Percentiles rank a stretch among this genome's conserved stretches.
Evolutionary conservation across 2,329 filamentous ascomycete species (phyloP).

Genomic region (Penicillium olsonii): DNA sequence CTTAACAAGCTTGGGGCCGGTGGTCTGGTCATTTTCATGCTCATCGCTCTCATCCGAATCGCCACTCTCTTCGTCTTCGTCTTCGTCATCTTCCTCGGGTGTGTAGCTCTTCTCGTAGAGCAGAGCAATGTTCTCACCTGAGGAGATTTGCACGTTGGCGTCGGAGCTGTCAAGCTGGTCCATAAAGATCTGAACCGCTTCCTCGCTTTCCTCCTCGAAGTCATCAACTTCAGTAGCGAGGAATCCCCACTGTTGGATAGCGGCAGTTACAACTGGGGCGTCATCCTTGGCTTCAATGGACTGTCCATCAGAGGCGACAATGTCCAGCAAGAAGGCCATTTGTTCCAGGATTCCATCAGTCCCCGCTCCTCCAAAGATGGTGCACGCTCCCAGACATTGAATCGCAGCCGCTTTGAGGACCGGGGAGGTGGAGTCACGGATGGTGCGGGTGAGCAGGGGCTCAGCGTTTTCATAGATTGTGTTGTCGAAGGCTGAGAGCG

Average conservation of each 20-base stretch:
- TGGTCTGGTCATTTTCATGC: conserved; percentile 42
- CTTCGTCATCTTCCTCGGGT: conserved; percentile 59
- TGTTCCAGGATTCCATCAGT: conserved; percentile 68
- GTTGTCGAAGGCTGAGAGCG: conserved; percentile 67
- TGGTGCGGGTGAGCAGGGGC: conserved; percentile 60
- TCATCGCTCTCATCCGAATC: conserved; percentile 44
- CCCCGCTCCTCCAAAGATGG: conserved; percentile 73
- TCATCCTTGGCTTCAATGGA: conserved; percentile 71
- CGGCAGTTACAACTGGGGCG: conserved; percentile 69
- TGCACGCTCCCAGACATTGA: conserved; percentile 70
- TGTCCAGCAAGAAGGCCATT: conserved; percentile 74
- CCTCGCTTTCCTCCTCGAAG: conserved; percentile 68
- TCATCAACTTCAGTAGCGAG: conserved; percentile 77
- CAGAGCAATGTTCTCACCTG: conserved; percentile 78
- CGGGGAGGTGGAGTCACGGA: conserved; percentile 67
- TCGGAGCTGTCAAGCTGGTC: conserved; percentile 81
- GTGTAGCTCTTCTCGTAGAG: conserved; percentile 74
- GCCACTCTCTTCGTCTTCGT: conserved; percentile 55
- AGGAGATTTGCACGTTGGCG: conserved; percentile 71
- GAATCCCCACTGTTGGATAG: conserved; percentile 77
- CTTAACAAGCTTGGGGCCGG: conserved; percentile 54
- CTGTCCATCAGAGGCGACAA: conserved; percentile 76
- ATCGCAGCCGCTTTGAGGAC: conserved; percentile 69
- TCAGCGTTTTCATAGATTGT: conserved; percentile 65
- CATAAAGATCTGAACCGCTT: conserved; percentile 76